These are phyloP conservation scores for Auricularia auricula-judae DNA, from an alignment of 768 basidiomycete genomes.

Conservation along the genomic window DNA sequence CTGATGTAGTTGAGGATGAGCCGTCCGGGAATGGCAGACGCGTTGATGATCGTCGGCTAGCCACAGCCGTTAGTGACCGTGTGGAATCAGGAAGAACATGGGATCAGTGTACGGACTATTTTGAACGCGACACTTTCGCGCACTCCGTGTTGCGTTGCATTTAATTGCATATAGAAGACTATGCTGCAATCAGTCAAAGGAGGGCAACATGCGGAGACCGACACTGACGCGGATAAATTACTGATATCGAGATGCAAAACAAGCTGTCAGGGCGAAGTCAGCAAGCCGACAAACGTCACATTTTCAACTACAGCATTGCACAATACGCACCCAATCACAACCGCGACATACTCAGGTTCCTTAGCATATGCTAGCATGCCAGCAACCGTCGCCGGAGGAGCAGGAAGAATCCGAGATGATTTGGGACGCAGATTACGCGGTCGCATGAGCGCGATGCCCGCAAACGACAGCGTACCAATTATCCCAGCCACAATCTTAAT, in stretches of 20 bases:
- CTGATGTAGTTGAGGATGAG: conserved; percentile 33
- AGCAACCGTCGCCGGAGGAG: neutral
- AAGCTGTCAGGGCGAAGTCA: neutral
- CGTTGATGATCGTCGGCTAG: conserved; percentile 44
- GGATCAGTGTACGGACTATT: conserved; percentile 22
- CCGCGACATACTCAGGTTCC: neutral
- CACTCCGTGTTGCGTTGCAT: conserved; percentile 37
- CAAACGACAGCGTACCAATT: conserved; percentile 24
- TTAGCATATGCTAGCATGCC: neutral
- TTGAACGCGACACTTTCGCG: conserved; percentile 41
- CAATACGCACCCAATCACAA: neutral
- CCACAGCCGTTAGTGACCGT: neutral
- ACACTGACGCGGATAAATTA: neutral
- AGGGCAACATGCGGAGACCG: neutral
- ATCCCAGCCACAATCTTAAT: conserved; percentile 40
- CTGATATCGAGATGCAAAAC: neutral
- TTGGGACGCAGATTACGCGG: conserved; percentile 18
- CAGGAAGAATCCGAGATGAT: no score
- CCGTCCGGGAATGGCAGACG: conserved; percentile 38
- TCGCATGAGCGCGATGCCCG: conserved; percentile 29
- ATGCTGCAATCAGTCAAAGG: conserved; percentile 14
- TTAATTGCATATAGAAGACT: conserved; percentile 46
- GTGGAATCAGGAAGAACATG: neutral
- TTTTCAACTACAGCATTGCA: no score
- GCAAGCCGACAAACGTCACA: neutral